A percentile compares a stretch with the other conserved stretches of the same genome.
These are phyloP conservation scores for Biscogniauxia marginata DNA, from an alignment of 2,329 filamentous ascomycete genomes.

Conservation along the genomic window DNA sequence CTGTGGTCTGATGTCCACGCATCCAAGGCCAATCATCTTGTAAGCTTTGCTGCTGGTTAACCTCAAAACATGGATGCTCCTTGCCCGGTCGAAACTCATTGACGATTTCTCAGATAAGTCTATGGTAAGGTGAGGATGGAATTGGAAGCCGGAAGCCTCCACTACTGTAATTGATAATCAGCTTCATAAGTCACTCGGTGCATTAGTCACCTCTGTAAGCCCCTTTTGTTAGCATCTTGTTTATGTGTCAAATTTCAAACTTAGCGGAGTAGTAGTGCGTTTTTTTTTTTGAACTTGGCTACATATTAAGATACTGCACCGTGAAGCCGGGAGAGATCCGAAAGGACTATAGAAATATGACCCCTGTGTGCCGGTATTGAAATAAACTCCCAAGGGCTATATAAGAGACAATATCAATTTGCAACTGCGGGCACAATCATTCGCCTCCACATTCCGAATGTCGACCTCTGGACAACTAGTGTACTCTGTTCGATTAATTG, in stretches of 20 bases:
- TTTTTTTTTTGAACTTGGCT: background rate
- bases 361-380: too few relatives aligned
- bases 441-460: too few relatives aligned
- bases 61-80: slow-evolving; percentile 9
- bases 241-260: background rate
- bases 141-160: background rate
- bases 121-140: background rate
- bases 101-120: background rate
- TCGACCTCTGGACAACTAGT: too few relatives aligned
- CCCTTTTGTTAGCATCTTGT: background rate
- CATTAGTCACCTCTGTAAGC: background rate
- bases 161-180: background rate
- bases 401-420: too few relatives aligned
- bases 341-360: too few relatives aligned
- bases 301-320: too few relatives aligned
- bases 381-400: too few relatives aligned
- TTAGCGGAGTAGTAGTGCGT: background rate
- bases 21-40: slow-evolving; percentile 3
- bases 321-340: too few relatives aligned
- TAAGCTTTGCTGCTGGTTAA: background rate
- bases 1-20: slow-evolving; percentile 9
- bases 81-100: slow-evolving; percentile 1
- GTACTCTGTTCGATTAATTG: too few relatives aligned
- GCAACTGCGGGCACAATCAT: too few relatives aligned
- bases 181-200: background rate